Evolutionary conservation across 2,329 filamentous ascomycete genomes (phyloP), one percentile per base, ranked within the genome.

Genomic region (Cercospora nicotianae): DNA sequence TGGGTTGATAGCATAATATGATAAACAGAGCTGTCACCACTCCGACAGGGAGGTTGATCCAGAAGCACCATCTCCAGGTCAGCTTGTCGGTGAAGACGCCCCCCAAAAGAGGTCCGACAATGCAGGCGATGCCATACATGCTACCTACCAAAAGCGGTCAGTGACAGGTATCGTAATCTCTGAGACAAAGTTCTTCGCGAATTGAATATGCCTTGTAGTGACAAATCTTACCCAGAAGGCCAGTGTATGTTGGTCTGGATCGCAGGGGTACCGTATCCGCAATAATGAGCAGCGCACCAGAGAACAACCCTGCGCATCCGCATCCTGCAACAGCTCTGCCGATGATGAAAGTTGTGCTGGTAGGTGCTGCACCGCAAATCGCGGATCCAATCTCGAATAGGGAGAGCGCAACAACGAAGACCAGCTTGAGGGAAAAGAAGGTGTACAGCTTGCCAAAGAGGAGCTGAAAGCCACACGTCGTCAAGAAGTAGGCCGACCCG

Each of bases 101-200:
- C 16, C 90, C 90, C 5, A 91, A 80, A 1, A 90, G 80, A 0
- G 90, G 90, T 0, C 90, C 90, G n/a, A 91, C 78, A 0, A 72
- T 67, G 23, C 55, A 67, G 28, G 85, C 86, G n/a, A 83, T 79
- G 0, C 80, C 82, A 68, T 80, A 83, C 73, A 80, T 80, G 1
- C 75, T 77, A 5, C 81, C n/a, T n/a, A n/a, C n/a, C n/a, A n/a
- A n/a, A n/a, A n/a, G n/a, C n/a, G n/a, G n/a, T n/a, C n/a, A n/a
- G n/a, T n/a, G n/a, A n/a, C n/a, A n/a, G n/a, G n/a, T n/a, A n/a
- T n/a, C n/a, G n/a, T n/a, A n/a, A n/a, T n/a, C n/a, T n/a, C n/a
- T n/a, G n/a, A n/a, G n/a, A n/a, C n/a, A n/a, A n/a, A n/a, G n/a
- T n/a, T n/a, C n/a, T n/a, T n/a, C n/a, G n/a, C n/a, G n/a, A n/a